Percentiles rank a stretch among this genome's conserved stretches.
phyloP scores from a whole-genome alignment of 306 rosid species.

The Bauhinia variegata region DNA sequence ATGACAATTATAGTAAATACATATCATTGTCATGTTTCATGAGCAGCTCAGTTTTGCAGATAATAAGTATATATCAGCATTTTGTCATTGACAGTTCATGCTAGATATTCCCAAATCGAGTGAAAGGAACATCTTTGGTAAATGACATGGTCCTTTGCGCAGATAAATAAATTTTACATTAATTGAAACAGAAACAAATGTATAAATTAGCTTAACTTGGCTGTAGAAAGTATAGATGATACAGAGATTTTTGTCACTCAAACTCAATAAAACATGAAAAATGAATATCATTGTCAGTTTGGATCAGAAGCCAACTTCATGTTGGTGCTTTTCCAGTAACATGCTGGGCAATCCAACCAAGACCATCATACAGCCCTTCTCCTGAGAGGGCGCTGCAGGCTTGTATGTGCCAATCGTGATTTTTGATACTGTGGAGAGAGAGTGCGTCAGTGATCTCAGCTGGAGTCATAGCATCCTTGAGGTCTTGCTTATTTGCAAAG shows the following conservation, averaged over 20 bases:
- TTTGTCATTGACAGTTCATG: neutral
- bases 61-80: constrained; percentile 3
- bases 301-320: constrained; percentile 37
- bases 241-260: constrained; percentile 46
- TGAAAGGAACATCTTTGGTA: neutral
- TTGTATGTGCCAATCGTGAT: constrained; percentile 99
- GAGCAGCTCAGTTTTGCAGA: constrained; percentile 28
- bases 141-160: constrained; percentile 17
- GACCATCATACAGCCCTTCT: constrained; percentile 89
- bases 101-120: neutral
- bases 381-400: constrained; percentile 97
- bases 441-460: constrained; percentile 95
- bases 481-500: constrained; percentile 93
- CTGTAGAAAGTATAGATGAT: constrained; percentile 44
- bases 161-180: constrained; percentile 24
- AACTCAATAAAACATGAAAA: constrained; percentile 41
- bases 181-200: constrained; percentile 46
- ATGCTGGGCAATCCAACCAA: constrained; percentile 89
- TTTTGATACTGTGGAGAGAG: constrained; percentile 96
- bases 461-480: constrained; percentile 98
- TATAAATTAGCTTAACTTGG: constrained; percentile 42
- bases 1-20: constrained; percentile 47
- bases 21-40: constrained; percentile 40
- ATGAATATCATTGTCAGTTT: constrained; percentile 20
- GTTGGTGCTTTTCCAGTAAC: constrained; percentile 78